phyloP scores from a whole-genome alignment of 352 stramenopile species.

The Pythium periplocum region DNA sequence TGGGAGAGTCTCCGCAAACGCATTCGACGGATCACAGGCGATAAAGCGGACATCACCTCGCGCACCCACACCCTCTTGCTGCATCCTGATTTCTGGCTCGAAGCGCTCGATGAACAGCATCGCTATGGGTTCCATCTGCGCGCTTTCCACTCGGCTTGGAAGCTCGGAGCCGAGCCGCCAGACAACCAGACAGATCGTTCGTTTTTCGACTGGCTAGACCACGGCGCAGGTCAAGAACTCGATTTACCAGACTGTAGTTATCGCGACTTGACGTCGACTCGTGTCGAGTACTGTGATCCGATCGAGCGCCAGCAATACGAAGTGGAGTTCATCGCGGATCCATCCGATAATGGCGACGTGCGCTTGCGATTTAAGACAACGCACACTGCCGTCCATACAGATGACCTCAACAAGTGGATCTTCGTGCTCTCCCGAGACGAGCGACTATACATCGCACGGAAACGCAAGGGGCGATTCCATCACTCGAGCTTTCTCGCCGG shows the following conservation, averaged over 20 bases:
- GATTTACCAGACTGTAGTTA: slow-evolving; percentile 55
- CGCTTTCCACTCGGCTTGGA: slow-evolving; percentile 61
- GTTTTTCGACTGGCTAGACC: slow-evolving; percentile 75
- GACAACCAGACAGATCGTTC: slow-evolving; percentile 18
- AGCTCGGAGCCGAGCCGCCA: slow-evolving; percentile 18
- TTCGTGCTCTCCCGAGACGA: slow-evolving; percentile 44
- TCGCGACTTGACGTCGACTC: slow-evolving; percentile 28
- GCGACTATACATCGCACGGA: slow-evolving; percentile 58
- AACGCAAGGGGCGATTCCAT: slow-evolving; percentile 67
- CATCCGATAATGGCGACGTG: background rate
- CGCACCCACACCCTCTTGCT: slow-evolving; percentile 24
- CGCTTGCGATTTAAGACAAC: slow-evolving; percentile 32
- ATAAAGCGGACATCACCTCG: background rate
- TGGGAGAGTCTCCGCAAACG: too few relatives aligned
- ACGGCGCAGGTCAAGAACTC: slow-evolving; percentile 34
- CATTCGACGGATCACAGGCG: too few relatives aligned
- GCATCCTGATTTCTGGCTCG: slow-evolving; percentile 73
- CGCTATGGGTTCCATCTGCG: slow-evolving; percentile 70
- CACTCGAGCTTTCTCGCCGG: slow-evolving; percentile 76
- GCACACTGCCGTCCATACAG: slow-evolving; percentile 37
- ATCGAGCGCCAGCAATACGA: slow-evolving; percentile 37
- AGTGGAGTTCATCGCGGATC: slow-evolving; percentile 25
- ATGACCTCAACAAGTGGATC: slow-evolving; percentile 70
- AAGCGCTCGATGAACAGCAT: slow-evolving; percentile 63
- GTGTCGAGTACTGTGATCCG: slow-evolving; percentile 48